A percentile compares a stretch with the other conserved stretches of the same genome.
Conservation (phyloP, 768 basidiomycete species). For the Suillus decipiens region DNA sequence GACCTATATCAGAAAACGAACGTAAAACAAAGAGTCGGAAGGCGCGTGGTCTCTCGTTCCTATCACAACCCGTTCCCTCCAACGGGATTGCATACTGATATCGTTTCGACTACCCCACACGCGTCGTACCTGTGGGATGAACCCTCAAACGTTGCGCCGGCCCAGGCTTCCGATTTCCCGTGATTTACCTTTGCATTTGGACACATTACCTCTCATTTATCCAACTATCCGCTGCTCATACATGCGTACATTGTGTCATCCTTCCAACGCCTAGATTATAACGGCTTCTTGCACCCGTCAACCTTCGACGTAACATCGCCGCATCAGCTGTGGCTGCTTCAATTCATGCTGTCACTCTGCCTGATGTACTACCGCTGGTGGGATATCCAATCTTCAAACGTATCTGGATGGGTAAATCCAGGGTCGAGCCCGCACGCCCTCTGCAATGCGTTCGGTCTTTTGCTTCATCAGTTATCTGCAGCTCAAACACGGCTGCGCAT, state of each 20-base stretch:
- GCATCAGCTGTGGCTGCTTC: neutral
- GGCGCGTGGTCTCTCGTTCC: slow-evolving; percentile 33
- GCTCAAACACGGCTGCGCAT: slow-evolving; percentile 1
- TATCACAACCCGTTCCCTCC: slow-evolving; percentile 7
- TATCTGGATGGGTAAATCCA: neutral
- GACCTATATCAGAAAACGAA: neutral
- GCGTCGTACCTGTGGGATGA: slow-evolving; percentile 3
- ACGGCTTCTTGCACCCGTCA: neutral
- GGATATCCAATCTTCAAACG: neutral
- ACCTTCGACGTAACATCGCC: slow-evolving; percentile 6
- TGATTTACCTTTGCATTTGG: slow-evolving; percentile 4
- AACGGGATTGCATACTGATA: neutral
- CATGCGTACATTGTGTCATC: neutral
- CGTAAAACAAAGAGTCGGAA: slow-evolving; percentile 10
- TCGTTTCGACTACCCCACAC: slow-evolving; percentile 6
- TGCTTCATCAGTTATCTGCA: slow-evolving; percentile 2
- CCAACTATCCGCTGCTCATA: neutral
- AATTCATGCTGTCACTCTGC: neutral
- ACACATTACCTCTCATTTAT: slow-evolving; percentile 2
- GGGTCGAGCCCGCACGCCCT: slow-evolving; percentile 8
- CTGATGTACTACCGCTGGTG: neutral
- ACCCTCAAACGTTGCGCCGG: slow-evolving; percentile 7
- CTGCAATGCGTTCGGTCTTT: slow-evolving; percentile 9
- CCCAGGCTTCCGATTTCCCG: neutral
- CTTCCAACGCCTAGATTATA: neutral